phyloP scores from a whole-genome alignment of 352 stramenopile genomes.

The Elongisporangium prolatum region DNA sequence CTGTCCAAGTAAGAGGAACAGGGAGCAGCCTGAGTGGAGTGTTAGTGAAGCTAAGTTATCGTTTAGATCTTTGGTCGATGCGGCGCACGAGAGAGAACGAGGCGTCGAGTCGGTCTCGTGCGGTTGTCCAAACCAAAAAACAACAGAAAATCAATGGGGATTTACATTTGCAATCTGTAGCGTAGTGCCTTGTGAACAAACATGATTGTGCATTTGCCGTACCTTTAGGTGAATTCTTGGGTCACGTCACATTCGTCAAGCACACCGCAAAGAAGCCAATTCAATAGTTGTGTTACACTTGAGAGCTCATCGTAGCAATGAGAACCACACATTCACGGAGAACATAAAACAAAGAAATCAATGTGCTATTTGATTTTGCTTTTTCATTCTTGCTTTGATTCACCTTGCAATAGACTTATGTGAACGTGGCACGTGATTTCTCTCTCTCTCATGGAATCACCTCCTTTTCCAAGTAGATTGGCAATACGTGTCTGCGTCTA shows the following conservation, averaged over 20 bases:
- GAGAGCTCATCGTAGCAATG: no score
- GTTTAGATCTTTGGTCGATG: slow-evolving; percentile 7
- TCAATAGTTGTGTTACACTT: no score
- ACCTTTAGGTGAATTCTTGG: no score
- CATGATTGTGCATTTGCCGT: no score
- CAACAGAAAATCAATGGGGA: neutral
- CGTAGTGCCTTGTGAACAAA: neutral
- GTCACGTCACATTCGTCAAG: no score
- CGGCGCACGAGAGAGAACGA: neutral
- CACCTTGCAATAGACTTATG: neutral
- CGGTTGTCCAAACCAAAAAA: neutral
- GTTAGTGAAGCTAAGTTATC: slow-evolving; percentile 34
- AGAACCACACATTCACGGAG: no score
- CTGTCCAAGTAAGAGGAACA: slow-evolving; percentile 9
- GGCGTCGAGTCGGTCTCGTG: neutral
- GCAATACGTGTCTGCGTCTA: slow-evolving; percentile 7
- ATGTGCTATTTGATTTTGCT: neutral
- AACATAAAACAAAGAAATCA: no score
- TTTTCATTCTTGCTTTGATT: neutral
- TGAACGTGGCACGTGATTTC: neutral
- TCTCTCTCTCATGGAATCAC: neutral
- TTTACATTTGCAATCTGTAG: neutral
- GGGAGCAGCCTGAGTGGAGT: no score
- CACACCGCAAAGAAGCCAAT: no score
- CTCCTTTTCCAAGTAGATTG: neutral